phyloP scores from a whole-genome alignment of 345 rosid species.

The Brassica juncea region DNA sequence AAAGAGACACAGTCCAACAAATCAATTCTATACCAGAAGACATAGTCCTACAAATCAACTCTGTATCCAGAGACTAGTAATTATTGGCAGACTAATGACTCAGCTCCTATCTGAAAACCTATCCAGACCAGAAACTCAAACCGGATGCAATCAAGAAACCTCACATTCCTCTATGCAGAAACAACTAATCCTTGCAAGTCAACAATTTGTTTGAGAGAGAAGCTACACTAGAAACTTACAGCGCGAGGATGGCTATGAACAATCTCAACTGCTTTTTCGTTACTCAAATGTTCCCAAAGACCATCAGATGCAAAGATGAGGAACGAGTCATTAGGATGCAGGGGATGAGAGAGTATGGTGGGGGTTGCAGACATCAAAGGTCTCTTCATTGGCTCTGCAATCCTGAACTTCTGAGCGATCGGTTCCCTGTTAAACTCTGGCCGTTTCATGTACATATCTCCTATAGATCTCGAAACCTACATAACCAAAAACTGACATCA shows the following conservation, averaged over 20 bases:
- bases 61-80: neutral
- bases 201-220: neutral
- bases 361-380: constrained; percentile 82
- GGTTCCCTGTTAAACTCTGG: constrained; percentile 66
- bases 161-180: too few relatives aligned
- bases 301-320: constrained; percentile 99
- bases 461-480: constrained; percentile 90
- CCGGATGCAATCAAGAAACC: neutral
- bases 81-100: neutral
- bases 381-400: constrained; percentile 74
- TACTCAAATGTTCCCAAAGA: constrained; percentile 92
- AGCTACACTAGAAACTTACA: constrained; percentile 53
- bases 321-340: constrained; percentile 85
- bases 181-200: too few relatives aligned
- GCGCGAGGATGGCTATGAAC: constrained; percentile 73
- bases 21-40: neutral
- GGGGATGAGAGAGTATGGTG: constrained; percentile 58
- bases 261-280: constrained; percentile 88
- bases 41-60: neutral
- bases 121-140: neutral
- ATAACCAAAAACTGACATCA: neutral
- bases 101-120: neutral
- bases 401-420: constrained; percentile 66
- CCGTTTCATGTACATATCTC: constrained; percentile 86
- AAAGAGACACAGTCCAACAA: neutral